Base-by-base conservation (phyloP, 2,329 filamentous ascomycete genomes). In the Aspergillus viridinutans region DNA sequence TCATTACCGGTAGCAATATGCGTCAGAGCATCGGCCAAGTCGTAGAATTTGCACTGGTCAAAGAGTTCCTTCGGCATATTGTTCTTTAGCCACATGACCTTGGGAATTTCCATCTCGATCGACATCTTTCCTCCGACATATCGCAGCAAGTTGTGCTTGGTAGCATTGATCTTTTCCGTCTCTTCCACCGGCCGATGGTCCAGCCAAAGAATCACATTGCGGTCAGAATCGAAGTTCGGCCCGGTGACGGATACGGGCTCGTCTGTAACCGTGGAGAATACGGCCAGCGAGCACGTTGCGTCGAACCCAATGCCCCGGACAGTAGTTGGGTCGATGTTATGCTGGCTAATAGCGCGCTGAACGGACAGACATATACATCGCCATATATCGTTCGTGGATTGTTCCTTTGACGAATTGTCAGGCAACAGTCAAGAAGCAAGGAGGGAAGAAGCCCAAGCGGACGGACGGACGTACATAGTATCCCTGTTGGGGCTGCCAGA, bases 61-160 rank as follows among this genome's bases (percentile, higher is more conserved):
- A 97, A 99, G 17, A 94, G 81, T 67, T 96, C 90, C 55, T 89
- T 83, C 2, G 94, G 89, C 94, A 99, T 97, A 77, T 97, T 85
- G 76, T 96, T 96, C 83, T 97, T 97, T 71, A 99, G 83, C 94
- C 94, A 99, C 57, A 97, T 82, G 1, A 97, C 90, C 78, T 99
- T 99, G 62, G 94, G 94, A 55, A 99, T 95, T 75, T 99, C 94
- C 94, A 99, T 99, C 80, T 99, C 94, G 63, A 97, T 93, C 72
- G 91, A 96, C 94, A 99, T 99, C 73, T 89, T 93, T 61, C 94
- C 94, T 65, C 94, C 94, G 20, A 99, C 94, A 71, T 99, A 99
- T 69, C 92, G 89, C 58, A 99, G 85, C 54, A 99, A 81, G 74
- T 95, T 94, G 80, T 99, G 94, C 53, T 87, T 83, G 2, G 94